Conservation (phyloP, 169 alveolate genomes). For the Plasmodium gaboni region DNA sequence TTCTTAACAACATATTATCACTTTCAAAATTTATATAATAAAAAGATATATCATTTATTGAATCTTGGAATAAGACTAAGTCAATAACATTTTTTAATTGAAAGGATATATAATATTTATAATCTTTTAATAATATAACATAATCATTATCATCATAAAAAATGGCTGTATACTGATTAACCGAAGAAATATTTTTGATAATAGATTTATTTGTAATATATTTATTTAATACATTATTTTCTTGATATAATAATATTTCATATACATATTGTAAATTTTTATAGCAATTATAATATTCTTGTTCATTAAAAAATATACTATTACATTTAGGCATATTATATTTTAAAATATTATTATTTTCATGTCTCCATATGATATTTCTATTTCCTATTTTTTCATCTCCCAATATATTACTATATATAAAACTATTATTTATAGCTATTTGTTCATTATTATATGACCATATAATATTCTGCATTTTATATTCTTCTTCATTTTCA, state of each 20-base stretch:
- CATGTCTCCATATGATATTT: slow-evolving; percentile 35
- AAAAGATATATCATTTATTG: slow-evolving; percentile 9
- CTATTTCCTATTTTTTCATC: slow-evolving; percentile 7
- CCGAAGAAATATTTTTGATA: slow-evolving; percentile 34
- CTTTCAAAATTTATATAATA: slow-evolving; percentile 26
- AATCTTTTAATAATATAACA: slow-evolving; percentile 28
- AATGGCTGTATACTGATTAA: slow-evolving; percentile 14
- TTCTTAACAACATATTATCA: neutral
- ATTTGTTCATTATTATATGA: slow-evolving; percentile 22
- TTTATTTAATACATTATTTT: neutral
- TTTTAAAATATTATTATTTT: slow-evolving; percentile 10
- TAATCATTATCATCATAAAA: slow-evolving; percentile 24
- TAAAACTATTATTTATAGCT: neutral
- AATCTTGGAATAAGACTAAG: slow-evolving; percentile 10
- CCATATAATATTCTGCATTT: neutral
- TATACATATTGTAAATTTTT: slow-evolving; percentile 18
- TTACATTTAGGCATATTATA: slow-evolving; percentile 5
- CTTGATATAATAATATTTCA: slow-evolving; percentile 21
- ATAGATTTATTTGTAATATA: neutral
- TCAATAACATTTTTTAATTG: slow-evolving; percentile 21
- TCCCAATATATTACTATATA: neutral
- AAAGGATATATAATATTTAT: slow-evolving; percentile 11
- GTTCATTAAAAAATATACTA: slow-evolving; percentile 23
- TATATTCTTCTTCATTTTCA: slow-evolving; percentile 6
- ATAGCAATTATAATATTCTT: slow-evolving; percentile 10